Evolutionary conservation across 805 yeast species (phyloP).

Genomic region (Yamadazyma sp.): DNA sequence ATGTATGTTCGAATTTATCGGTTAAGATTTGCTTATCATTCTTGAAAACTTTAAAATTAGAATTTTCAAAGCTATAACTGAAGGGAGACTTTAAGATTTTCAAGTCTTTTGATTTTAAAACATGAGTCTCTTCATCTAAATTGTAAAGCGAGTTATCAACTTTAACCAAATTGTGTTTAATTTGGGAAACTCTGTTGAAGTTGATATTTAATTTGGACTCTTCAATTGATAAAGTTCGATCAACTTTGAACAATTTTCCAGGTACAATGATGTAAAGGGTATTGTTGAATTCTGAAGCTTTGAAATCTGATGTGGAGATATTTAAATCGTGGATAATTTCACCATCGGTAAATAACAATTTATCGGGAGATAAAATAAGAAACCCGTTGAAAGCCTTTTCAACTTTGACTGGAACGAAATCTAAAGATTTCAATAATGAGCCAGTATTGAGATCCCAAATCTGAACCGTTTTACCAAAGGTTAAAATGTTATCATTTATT

Average conservation of each 20-base stretch:
- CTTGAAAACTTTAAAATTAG: slow-evolving; percentile 7
- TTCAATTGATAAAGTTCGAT: neutral
- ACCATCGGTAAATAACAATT: slow-evolving; percentile 1
- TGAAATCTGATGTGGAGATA: slow-evolving; percentile 6
- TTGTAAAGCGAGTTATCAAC: slow-evolving; percentile 50
- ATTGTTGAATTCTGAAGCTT: slow-evolving; percentile 5
- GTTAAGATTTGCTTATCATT: slow-evolving; percentile 6
- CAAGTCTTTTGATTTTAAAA: slow-evolving; percentile 2
- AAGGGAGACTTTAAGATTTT: slow-evolving; percentile 5
- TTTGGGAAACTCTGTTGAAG: slow-evolving; percentile 46
- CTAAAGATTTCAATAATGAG: neutral
- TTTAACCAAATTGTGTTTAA: slow-evolving; percentile 70
- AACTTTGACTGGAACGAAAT: slow-evolving; percentile 1
- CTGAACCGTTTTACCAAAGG: slow-evolving; percentile 2
- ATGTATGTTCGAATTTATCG: slow-evolving; percentile 9
- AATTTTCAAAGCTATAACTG: slow-evolving; percentile 6
- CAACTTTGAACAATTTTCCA: slow-evolving; percentile 3
- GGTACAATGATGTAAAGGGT: slow-evolving; percentile 9
- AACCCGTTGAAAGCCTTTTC: slow-evolving; percentile 3
- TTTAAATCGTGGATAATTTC: neutral
- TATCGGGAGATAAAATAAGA: slow-evolving; percentile 1
- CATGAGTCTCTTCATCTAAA: slow-evolving; percentile 4
- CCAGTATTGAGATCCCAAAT: slow-evolving; percentile 8
- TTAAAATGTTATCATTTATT: neutral
- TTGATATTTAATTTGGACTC: slow-evolving; percentile 3